A percentile compares a stretch with the other conserved stretches of the same genome.
These are phyloP conservation scores for Neohortaea acidophila DNA, from an alignment of 495 filamentous ascomycete genomes.

Conservation along the genomic window DNA sequence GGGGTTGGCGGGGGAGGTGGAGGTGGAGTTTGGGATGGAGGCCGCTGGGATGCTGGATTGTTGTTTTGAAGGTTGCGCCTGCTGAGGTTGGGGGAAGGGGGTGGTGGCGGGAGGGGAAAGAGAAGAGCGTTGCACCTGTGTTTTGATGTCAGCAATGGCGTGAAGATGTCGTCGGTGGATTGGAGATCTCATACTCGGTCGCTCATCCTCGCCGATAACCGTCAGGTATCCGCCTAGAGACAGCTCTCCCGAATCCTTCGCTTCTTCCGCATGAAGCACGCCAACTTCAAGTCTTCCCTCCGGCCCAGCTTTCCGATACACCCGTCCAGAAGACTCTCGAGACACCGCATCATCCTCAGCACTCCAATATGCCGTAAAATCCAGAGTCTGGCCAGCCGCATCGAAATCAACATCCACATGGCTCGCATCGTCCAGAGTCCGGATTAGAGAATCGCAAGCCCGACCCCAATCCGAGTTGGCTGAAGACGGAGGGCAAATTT, in stretches of 20 bases:
- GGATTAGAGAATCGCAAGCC: conserved; percentile 28
- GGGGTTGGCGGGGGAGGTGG: conserved; percentile 18
- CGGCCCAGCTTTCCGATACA: conserved; percentile 28
- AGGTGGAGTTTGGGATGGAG: conserved; percentile 65
- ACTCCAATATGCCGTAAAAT: conserved; percentile 46
- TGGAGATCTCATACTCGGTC: conserved; percentile 38
- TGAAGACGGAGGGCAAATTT: background rate
- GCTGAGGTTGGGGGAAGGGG: conserved; percentile 33
- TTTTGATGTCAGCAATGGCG: conserved; percentile 6
- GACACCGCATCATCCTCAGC: conserved; percentile 28
- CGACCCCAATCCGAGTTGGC: too few relatives aligned
- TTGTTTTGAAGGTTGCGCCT: conserved; percentile 32
- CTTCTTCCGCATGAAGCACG: conserved; percentile 52
- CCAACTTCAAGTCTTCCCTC: conserved; percentile 58
- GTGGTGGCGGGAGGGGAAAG: conserved; percentile 81
- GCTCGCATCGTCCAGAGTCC: conserved; percentile 35
- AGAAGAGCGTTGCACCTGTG: conserved; percentile 63
- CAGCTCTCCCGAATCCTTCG: conserved; percentile 53
- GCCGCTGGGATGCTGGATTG: conserved; percentile 57
- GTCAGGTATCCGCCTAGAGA: conserved; percentile 65
- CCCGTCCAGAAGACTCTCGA: background rate
- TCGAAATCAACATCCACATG: conserved; percentile 71
- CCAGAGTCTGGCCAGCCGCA: conserved; percentile 47
- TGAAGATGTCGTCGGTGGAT: conserved; percentile 1
- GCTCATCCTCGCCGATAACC: conserved; percentile 58